These are phyloP conservation scores for Cryptococcus sp. DNA, from an alignment of 1,284 basidiomycete species.

Conservation along the genomic window DNA sequence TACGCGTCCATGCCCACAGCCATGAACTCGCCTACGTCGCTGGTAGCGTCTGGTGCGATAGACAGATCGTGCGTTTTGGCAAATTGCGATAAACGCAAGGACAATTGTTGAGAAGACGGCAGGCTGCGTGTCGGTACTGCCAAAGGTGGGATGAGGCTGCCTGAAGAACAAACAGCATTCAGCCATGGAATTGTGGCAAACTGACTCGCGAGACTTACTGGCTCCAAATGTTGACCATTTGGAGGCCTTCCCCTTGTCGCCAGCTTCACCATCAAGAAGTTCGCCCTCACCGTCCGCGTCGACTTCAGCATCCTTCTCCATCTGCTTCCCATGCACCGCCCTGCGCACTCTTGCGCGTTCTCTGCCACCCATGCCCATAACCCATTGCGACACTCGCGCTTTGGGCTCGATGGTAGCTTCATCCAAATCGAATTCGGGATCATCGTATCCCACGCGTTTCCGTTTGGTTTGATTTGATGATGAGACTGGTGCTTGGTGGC, in stretches of 20 bases:
- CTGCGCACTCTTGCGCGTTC: conserved; percentile 39
- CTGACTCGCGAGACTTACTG: conserved; percentile 10
- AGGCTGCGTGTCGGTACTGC: conserved; percentile 27
- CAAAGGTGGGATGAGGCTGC: conserved; percentile 27
- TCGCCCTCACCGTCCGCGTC: conserved; percentile 27
- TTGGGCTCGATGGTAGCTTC: conserved; percentile 41
- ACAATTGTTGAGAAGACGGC: conserved; percentile 42
- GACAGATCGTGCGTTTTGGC: conserved; percentile 38
- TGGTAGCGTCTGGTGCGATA: conserved; percentile 25
- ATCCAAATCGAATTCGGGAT: conserved; percentile 43
- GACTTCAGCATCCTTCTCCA: conserved; percentile 16
- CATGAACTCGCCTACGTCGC: conserved; percentile 49
- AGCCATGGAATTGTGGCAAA: neutral
- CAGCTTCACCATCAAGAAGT: conserved; percentile 16
- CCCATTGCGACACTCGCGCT: conserved; percentile 41
- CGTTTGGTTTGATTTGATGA: conserved; percentile 30
- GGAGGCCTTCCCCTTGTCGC: conserved; percentile 4
- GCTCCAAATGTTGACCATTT: conserved; percentile 16
- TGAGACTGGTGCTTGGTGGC: conserved; percentile 24
- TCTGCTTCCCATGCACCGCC: conserved; percentile 16
- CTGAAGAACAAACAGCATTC: conserved; percentile 12
- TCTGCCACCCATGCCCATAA: conserved; percentile 36
- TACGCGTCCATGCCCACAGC: conserved; percentile 47
- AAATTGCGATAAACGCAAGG: conserved; percentile 31
- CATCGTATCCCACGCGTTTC: conserved; percentile 30